Evolutionary conservation across 1,284 basidiomycete genomes (phyloP), one percentile per base, ranked within the genome.

Genomic region (Bjerkandera adusta): DNA sequence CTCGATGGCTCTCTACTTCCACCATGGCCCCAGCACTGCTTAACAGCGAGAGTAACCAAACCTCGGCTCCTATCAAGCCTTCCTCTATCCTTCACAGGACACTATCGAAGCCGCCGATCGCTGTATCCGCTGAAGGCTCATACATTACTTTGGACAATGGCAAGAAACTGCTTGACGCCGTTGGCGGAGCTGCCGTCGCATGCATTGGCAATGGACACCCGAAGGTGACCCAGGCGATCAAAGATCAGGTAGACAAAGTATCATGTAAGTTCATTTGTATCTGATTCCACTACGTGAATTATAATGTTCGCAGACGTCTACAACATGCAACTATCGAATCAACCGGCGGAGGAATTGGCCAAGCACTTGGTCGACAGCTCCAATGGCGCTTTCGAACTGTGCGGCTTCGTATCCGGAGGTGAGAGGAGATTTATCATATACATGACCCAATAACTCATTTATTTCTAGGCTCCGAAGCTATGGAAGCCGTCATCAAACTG

Each of bases 151-250:
- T 89, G 11, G 77, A 85, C 57, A 78, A 83, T 62, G 89, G 89
- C 1, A 70, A 68, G 43, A 72, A 65, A 44, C 57, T 91, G 27
- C 72, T 91, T 52, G 89, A 92, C 66, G 85, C 75, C 11, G 79
- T 87, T 38, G 92, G 90, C 35, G 92, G 92, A 26, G 90, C 91
- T 4, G 90, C 92, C 7, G 91, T 94, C 30, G 68, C 82, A 4
- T 89, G 84, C 57, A 66, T 94, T 37, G 92, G 92, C 1, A 81
- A 83, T 55, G 79, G 75, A 10, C 82, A 92, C 59, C 83, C 83
- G 5, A 77, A 75, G 42, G 85, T 91, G 16, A 69, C 76, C 47
- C 68, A 82, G 57, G 86, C 85, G 5, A 73, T 92, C 45, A 85
- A 88, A 62, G 78, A 88, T 49, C 91, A 94, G 58, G 70, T 85